Evolutionary conservation across 1,139 yeast genomes (phyloP).

Genomic region (Geotrichum phurueaensis): DNA sequence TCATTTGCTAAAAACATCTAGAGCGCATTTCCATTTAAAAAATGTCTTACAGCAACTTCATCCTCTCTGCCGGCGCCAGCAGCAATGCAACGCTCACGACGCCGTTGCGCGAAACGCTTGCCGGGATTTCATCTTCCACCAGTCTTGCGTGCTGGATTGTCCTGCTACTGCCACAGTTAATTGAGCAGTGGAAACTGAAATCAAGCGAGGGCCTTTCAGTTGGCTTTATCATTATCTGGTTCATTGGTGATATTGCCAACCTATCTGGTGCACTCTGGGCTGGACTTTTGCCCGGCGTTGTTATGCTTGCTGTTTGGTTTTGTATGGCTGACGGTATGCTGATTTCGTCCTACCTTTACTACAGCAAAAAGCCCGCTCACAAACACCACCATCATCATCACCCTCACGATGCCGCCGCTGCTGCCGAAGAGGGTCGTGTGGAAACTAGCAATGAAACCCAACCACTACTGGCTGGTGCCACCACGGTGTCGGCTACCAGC

Average conservation of each 20-base stretch:
- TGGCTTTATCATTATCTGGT: slow-evolving; percentile 65
- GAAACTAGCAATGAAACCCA: slow-evolving; percentile 22
- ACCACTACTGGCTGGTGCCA: slow-evolving; percentile 23
- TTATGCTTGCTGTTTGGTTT: slow-evolving; percentile 68
- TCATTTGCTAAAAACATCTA: neutral
- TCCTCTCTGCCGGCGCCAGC: neutral
- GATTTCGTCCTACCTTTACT: slow-evolving; percentile 55
- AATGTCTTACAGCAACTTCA: neutral
- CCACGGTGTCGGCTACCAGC: slow-evolving; percentile 11
- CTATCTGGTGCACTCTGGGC: slow-evolving; percentile 70
- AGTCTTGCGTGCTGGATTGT: slow-evolving; percentile 69
- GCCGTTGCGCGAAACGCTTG: slow-evolving; percentile 40
- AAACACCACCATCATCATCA: slow-evolving; percentile 16
- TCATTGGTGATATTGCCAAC: slow-evolving; percentile 65
- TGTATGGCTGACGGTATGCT: slow-evolving; percentile 63
- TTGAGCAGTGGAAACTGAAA: slow-evolving; percentile 75
- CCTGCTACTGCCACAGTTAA: slow-evolving; percentile 68
- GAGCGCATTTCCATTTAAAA: neutral
- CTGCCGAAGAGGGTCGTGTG: slow-evolving; percentile 12
- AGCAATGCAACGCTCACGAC: slow-evolving; percentile 16
- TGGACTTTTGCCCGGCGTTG: slow-evolving; percentile 59
- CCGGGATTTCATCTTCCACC: slow-evolving; percentile 61
- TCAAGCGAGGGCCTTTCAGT: slow-evolving; percentile 76
- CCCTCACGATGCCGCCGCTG: slow-evolving; percentile 13
- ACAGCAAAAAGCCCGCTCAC: slow-evolving; percentile 20